Evolutionary conservation across 176 grass and related monocot species (phyloP).

Genomic region (Oryza glaberrima): DNA sequence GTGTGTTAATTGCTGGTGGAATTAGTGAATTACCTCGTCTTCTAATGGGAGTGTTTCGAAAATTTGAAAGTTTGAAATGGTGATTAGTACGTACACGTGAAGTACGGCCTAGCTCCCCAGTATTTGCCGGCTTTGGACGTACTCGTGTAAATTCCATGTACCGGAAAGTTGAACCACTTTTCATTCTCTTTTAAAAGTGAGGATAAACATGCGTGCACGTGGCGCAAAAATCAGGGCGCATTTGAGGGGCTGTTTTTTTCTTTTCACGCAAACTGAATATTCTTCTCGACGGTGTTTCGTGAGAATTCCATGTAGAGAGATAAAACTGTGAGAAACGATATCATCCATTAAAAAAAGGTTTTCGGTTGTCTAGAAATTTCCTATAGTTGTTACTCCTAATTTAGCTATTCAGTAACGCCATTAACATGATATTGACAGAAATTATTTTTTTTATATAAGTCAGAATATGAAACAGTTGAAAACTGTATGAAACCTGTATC

Average conservation of each 20-base stretch:
- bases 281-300: not conserved
- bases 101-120: not conserved
- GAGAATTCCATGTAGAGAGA: not conserved
- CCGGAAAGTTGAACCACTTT: not conserved
- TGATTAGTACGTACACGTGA: no score
- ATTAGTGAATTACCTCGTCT: not conserved
- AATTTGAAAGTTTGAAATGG: no score
- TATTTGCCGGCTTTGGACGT: not conserved
- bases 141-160: not conserved
- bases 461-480: no score
- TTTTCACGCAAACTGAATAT: not conserved
- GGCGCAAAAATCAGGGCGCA: not conserved
- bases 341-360: no score
- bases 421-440: no score
- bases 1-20: not conserved
- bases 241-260: not conserved
- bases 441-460: no score
- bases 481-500: no score
- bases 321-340: no score
- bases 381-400: no score
- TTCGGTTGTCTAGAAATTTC: no score
- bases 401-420: no score
- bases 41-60: not conserved
- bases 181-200: not conserved
- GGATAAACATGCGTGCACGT: not conserved